Conservation (phyloP, 164 flowering plant species). For the Magnolia sinica region DNA sequence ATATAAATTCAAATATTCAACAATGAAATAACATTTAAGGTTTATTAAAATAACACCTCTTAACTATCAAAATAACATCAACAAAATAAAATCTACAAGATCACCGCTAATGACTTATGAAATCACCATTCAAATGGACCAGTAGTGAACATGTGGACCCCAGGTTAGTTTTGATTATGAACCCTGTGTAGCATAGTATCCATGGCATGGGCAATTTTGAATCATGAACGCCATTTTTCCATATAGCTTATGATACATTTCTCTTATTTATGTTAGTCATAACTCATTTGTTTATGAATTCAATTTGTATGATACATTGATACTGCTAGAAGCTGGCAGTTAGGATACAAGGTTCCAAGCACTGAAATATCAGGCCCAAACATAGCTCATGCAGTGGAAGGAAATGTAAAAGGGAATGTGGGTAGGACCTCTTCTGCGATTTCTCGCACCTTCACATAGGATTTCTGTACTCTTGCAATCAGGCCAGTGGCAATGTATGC, state of each 20-base stretch:
- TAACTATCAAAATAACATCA: constrained; percentile 42
- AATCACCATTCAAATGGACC: constrained; percentile 46
- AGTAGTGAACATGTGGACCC: constrained; percentile 30
- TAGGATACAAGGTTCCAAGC: constrained; percentile 23
- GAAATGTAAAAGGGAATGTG: too few species aligned
- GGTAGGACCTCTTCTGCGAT: too few species aligned
- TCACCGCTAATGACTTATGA: constrained; percentile 91
- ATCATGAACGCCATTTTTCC: constrained; percentile 50
- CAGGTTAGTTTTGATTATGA: constrained; percentile 39
- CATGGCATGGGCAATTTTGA: constrained; percentile 87
- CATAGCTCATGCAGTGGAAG: too few species aligned
- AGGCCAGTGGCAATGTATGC: too few species aligned
- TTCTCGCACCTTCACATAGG: too few species aligned
- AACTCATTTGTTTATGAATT: constrained; percentile 44
- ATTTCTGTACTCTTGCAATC: too few species aligned
- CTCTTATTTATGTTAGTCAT: too few species aligned
- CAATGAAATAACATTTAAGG: too few species aligned
- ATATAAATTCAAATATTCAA: neutral
- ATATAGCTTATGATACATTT: constrained; percentile 52
- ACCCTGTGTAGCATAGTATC: constrained; percentile 64
- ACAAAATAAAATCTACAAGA: constrained; percentile 48
- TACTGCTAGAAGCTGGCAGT: constrained; percentile 73
- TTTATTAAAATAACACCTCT: neutral
- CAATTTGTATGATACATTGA: constrained; percentile 95
- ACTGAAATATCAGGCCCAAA: too few species aligned